phyloP scores from a whole-genome alignment of 306 rosid genomes.

The Castanopsis chinensis region DNA sequence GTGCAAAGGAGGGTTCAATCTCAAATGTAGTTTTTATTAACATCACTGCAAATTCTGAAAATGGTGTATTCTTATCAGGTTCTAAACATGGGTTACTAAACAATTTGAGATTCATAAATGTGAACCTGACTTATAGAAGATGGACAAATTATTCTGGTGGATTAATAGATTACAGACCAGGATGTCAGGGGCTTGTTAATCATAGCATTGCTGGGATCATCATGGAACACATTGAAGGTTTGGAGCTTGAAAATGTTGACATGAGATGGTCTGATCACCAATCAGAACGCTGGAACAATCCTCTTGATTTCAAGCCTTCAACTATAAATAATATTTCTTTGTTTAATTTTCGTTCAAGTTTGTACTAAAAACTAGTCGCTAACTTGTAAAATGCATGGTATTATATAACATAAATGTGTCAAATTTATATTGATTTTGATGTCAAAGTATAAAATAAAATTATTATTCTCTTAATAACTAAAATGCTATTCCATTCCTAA shows the following conservation, averaged over 20 bases:
- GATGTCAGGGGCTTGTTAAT: conserved; percentile 75
- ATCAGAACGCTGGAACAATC: conserved; percentile 59
- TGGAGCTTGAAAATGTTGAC: conserved; percentile 64
- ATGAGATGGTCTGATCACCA: conserved; percentile 69
- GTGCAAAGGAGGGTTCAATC: conserved; percentile 78
- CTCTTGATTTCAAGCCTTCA: conserved; percentile 72
- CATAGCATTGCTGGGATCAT: conserved; percentile 67
- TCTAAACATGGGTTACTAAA: conserved; percentile 66
- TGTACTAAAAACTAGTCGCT: neutral
- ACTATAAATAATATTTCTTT: conserved; percentile 70
- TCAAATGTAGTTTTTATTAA: conserved; percentile 69
- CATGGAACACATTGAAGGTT: conserved; percentile 81
- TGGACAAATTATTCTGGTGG: conserved; percentile 66
- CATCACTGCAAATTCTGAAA: conserved; percentile 76
- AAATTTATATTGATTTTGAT: no score
- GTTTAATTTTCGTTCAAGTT: conserved; percentile 58
- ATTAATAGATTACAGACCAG: conserved; percentile 81
- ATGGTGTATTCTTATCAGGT: conserved; percentile 85
- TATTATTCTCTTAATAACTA: no score
- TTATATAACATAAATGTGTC: no score
- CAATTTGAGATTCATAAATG: conserved; percentile 70
- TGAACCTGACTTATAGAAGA: conserved; percentile 63
- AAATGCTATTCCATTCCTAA: no score
- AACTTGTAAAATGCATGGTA: no score
- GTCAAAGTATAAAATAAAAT: no score